phyloP scores from a whole-genome alignment of 129 eudicot species.

The Pseudognaphalium luteoalbum region DNA sequence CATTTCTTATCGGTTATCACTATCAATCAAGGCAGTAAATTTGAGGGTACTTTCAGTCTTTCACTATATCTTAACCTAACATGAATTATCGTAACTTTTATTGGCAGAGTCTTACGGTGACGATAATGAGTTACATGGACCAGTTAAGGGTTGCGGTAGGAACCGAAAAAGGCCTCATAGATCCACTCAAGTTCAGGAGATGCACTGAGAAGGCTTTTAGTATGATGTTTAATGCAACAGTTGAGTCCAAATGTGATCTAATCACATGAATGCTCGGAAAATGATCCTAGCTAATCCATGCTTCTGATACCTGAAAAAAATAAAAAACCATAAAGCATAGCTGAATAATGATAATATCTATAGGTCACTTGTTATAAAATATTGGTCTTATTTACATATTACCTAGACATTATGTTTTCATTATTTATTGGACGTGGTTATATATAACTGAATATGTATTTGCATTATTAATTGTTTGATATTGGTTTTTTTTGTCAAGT shows the following conservation, averaged over 20 bases:
- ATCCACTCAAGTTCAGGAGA: constrained; percentile 34
- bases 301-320: constrained; percentile 15
- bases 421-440: no score
- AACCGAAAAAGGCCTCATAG: constrained; percentile 44
- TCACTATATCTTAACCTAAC: neutral
- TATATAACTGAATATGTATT: no score
- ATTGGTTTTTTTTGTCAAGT: no score
- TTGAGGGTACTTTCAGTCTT: neutral
- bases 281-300: neutral
- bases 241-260: constrained; percentile 20
- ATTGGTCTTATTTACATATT: neutral
- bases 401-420: no score
- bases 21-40: neutral
- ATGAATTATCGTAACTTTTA: neutral
- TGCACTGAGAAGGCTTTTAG: constrained; percentile 49
- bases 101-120: constrained; percentile 45
- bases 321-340: neutral
- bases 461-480: neutral
- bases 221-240: constrained; percentile 35
- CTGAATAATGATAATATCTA: constrained; percentile 3
- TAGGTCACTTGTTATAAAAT: neutral
- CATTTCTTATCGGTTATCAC: neutral
- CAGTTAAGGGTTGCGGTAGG: constrained; percentile 50
- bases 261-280: neutral
- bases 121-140: constrained; percentile 52